Evolutionary conservation across 2,329 filamentous ascomycete genomes (phyloP).

Genomic region (Monosporascus cannonballus): DNA sequence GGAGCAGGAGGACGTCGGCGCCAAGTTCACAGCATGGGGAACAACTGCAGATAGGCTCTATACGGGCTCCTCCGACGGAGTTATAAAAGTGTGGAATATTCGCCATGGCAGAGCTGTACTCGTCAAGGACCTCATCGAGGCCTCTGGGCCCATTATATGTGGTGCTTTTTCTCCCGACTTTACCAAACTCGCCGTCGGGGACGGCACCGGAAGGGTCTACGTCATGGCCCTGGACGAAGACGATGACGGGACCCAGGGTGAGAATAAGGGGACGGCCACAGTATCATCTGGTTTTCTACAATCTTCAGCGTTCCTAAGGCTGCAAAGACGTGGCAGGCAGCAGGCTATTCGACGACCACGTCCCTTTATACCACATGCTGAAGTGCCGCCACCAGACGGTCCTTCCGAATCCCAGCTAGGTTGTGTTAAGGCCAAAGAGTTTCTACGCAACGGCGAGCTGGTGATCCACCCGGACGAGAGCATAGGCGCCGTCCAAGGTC

Average conservation of each 20-base stretch:
- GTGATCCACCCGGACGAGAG: slow-evolving; percentile 36
- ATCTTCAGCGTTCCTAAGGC: slow-evolving; percentile 18
- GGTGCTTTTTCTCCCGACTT: slow-evolving; percentile 54
- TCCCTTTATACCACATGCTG: slow-evolving; percentile 44
- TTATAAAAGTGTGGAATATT: slow-evolving; percentile 58
- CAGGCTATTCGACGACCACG: slow-evolving; percentile 38
- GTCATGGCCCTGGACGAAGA: slow-evolving; percentile 43
- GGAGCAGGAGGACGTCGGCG: slow-evolving; percentile 53
- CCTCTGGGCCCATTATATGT: slow-evolving; percentile 49
- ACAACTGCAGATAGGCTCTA: slow-evolving; percentile 51
- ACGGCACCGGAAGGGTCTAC: slow-evolving; percentile 55
- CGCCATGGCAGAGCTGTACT: slow-evolving; percentile 36
- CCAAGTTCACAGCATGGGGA: slow-evolving; percentile 60
- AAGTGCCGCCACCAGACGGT: slow-evolving; percentile 35
- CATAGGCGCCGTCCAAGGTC: slow-evolving; percentile 52
- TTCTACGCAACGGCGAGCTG: slow-evolving; percentile 36
- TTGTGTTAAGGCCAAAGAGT: slow-evolving; percentile 20
- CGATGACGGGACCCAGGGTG: slow-evolving; percentile 28
- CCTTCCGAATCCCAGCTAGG: slow-evolving; percentile 18
- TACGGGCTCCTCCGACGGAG: slow-evolving; percentile 57
- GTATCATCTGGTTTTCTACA: slow-evolving; percentile 12
- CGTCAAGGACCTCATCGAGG: slow-evolving; percentile 47
- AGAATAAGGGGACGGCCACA: slow-evolving; percentile 11
- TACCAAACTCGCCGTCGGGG: slow-evolving; percentile 51
- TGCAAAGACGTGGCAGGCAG: slow-evolving; percentile 27